A percentile compares a stretch with the other conserved stretches of the same genome.
phyloP scores from a whole-genome alignment of 2,329 filamentous ascomycete species.

The Plenodomus biglobosus region DNA sequence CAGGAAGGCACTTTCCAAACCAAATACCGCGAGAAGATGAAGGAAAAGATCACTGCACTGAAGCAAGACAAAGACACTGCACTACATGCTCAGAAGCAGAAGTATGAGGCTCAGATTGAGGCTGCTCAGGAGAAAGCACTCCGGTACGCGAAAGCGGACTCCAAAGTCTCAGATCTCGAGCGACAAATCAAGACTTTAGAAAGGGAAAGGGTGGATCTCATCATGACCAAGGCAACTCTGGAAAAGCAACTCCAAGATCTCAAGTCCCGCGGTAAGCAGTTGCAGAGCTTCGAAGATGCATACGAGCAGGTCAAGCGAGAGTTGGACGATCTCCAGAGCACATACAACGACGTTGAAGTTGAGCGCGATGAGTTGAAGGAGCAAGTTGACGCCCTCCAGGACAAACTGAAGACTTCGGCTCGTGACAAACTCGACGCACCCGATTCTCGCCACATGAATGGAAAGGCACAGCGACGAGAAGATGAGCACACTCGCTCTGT shows the following conservation, averaged over 20 bases:
- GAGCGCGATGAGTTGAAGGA: conserved; percentile 1
- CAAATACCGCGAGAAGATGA: neutral
- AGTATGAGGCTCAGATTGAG: neutral
- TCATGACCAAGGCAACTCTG: neutral
- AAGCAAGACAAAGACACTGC: neutral
- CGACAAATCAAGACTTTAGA: neutral
- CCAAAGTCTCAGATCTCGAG: neutral
- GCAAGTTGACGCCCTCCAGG: neutral
- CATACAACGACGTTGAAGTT: neutral
- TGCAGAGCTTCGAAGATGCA: conserved; percentile 1
- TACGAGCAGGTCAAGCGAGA: conserved; percentile 6
- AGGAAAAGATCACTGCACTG: neutral
- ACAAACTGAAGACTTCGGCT: neutral
- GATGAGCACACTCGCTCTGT: neutral
- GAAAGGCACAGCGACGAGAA: neutral
- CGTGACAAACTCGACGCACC: neutral
- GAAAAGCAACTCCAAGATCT: neutral
- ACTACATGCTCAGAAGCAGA: neutral
- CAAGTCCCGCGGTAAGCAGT: neutral
- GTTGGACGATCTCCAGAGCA: neutral
- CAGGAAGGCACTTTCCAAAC: neutral
- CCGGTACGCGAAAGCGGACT: neutral
- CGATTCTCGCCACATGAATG: neutral
- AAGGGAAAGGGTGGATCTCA: neutral
- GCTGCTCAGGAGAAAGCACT: neutral